Base-by-base conservation (phyloP, 2,329 filamentous ascomycete species). In the Calonectria multiphialidica region DNA sequence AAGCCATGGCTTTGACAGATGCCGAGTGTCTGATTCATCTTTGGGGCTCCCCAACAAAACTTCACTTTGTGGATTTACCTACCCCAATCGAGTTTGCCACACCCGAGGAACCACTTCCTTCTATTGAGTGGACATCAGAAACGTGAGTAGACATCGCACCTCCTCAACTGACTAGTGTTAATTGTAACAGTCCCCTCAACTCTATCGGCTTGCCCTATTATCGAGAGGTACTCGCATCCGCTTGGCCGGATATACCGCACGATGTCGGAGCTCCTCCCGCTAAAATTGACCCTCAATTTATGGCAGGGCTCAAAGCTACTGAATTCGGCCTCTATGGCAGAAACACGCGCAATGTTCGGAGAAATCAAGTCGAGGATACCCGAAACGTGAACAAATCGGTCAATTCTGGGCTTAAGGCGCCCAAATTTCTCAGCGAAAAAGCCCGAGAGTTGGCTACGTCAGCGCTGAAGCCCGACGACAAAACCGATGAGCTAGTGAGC, bases 371-470 rank as follows among this genome's bases (percentile, higher is more conserved):
- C 2, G 94, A 97, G 78, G 92, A 95, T 77, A 95, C 93, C 12
- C 91, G 95, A 33, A 88, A 89, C 49, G 81, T 88, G 42, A 89
- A 93, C 66, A 92, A 90, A 62, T 84, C 87, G 1, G 88, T 90
- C 47, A 89, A 91, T 50, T 89, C 93, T 37, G 87, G 79, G 77
- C 92, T 90, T 76, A 92, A 90, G 77, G 93, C 95, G 1, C 97
- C 97, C 3, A 98, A 96, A 78, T 98, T 99, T 80, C 85, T 99
- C 67, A 98, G 97, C 81, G 96, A 99, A 81, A 98, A 97, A 83
- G 94, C 95, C 6, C 91, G 94, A 76, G 93, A 96, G 72, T 87
- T 88, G 21, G 86, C 88, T 18, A 88, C 87, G 72, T 86, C 88
- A 16, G 83, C 80, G 15, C 82, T 79, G 1, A 81, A 81, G 72